Base-by-base conservation (phyloP, 805 yeast species). In the Grigorovia transvaalensis region DNA sequence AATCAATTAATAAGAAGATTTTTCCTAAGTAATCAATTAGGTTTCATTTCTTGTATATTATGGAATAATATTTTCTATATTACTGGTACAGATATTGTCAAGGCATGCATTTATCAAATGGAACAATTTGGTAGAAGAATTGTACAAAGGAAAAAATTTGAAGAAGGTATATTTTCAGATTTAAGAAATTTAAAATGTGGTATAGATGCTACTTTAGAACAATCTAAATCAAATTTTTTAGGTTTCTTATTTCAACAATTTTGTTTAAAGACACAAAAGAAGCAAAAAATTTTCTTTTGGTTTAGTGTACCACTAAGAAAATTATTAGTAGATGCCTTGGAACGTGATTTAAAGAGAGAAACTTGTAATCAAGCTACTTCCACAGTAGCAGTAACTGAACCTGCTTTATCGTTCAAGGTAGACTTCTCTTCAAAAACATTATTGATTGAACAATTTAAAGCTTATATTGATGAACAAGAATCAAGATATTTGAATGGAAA, bases 211-310 rank as follows among this genome's bases (percentile, higher is more conserved):
- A 77, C 88, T 4, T 72, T 91, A 53, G 98, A 91, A 65, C 80
- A 79, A 47, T 96, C 98, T 15, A 81, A 86, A 63, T 87, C 96
- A 0, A 82, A 81, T 40, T 89, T 91, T 64, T 73, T 91, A 54
- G 85, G 84, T 56, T 89, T 91, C 61, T 72, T 91, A 29, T 88
- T 85, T 69, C 85, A 84, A 62, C 87, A 91, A 65, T 81, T 83
- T 56, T 91, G 98, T 64, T 74, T 91, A 27, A 77, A 96, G 59
- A 91, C 99, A 0, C 97, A 91, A 62, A 91, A 91, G 76, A 91
- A 93, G 63, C 99, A 91, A 66, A 91, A 93, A 64, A 97, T 91
- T 45, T 91, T 91, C 65, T 88, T 85, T 67, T 93, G 98, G 98
- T 89, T 86, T 66, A 85, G 90, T 63, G 97, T 93, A 9, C 93